Base-by-base conservation (phyloP, 768 basidiomycete genomes). In the Boletales sp. region DNA sequence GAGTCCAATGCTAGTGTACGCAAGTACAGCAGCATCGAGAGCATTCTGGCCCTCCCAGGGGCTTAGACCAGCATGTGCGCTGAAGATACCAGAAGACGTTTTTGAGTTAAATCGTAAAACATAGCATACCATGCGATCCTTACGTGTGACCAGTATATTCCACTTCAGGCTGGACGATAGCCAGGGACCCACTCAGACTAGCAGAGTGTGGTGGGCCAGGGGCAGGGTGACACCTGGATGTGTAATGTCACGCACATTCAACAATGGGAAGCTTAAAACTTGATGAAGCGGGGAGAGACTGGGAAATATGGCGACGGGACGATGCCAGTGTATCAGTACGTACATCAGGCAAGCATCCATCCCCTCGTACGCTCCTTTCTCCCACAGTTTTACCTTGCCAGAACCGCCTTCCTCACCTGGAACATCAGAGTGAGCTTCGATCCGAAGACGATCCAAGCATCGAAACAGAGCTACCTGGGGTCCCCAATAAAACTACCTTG, bases 1-100 rank as follows among this genome's bases (percentile, higher is more conserved):
- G 8, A 83, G 80, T 0, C 87, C 83, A 17, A 94, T 80, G 52
- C 81, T 87, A 45, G 79, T 86, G 62, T 93, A 93, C 11, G 87
- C 86, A 5, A 90, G 73, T 3, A 92, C 86, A 12, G 88, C 90
- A 1, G 92, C 91, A 60, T 94, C 90, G 8, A 91, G 71, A 1
- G 90, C 87, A 55, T 93, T 92, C 53, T 74, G 76, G 2, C 88
- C 90, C 59, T 91, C 86, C 90, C 90, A 92, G n/a, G 90, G 90
- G 15, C 85, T 86, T 21, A 86, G 73, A 1, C 82, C 83, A 0
- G 87, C 88, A 61, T 90, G 89, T 5, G 88, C 87, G 15, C 87
- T 89, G 49, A 30, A 11, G 2, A n/a, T 2, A n/a, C 5, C 38
- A 21, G 10, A 9, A 8, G 24, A 29, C 6, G 17, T 29, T 15